Percentiles rank a stretch among this genome's conserved stretches.
These are phyloP conservation scores for Botrytis deweyae DNA, from an alignment of 2,329 filamentous ascomycete species.

Conservation along the genomic window DNA sequence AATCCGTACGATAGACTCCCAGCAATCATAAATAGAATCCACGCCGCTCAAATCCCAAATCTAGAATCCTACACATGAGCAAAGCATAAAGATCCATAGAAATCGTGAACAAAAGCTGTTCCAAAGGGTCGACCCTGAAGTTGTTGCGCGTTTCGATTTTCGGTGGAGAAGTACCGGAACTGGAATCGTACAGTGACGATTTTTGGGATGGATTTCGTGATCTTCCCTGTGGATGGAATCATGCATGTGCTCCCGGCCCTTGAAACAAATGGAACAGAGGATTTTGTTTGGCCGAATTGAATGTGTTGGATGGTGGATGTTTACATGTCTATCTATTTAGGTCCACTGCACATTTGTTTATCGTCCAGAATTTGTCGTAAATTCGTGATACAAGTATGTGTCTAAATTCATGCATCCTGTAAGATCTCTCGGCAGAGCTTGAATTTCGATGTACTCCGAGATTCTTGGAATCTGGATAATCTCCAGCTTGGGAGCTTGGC, in stretches of 20 bases:
- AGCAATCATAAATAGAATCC: background rate
- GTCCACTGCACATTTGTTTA: background rate
- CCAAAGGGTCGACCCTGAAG: background rate
- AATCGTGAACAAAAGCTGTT: background rate
- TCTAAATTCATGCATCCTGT: background rate
- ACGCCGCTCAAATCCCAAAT: too few relatives aligned
- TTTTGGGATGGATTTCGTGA: background rate
- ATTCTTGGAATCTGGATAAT: background rate
- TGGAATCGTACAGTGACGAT: background rate
- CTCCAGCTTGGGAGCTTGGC: background rate
- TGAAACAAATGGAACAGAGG: background rate
- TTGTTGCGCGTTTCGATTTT: background rate
- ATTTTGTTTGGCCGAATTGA: background rate
- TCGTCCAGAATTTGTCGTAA: rapidly evolving
- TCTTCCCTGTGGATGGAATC: background rate
- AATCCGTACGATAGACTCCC: too few relatives aligned
- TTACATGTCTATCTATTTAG: background rate
- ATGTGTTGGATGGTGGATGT: background rate
- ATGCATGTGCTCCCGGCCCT: background rate
- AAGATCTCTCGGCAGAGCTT: background rate
- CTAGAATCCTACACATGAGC: background rate
- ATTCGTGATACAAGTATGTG: background rate
- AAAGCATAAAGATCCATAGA: background rate
- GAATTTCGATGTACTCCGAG: background rate
- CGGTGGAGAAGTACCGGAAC: background rate